A percentile compares a stretch with the other conserved stretches of the same genome.
Evolutionary conservation across 2,329 filamentous ascomycete genomes (phyloP).

Genomic region (Fusarium marasasianum): DNA sequence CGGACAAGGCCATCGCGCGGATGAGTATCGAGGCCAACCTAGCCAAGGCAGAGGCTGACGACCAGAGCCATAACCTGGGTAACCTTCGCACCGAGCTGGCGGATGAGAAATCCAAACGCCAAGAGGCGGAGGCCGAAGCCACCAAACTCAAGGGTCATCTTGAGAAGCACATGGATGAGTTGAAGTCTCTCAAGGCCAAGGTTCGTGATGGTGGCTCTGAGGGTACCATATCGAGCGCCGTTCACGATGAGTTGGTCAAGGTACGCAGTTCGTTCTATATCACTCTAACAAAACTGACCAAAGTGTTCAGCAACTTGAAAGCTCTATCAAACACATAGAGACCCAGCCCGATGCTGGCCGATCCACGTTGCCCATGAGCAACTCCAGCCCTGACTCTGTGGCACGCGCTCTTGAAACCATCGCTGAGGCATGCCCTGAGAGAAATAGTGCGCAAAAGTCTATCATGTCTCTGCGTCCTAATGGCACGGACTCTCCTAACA

Average conservation of each 20-base stretch:
- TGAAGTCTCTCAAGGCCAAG: slow-evolving; percentile 45
- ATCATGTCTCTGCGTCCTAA: slow-evolving; percentile 42
- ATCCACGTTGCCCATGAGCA: slow-evolving; percentile 50
- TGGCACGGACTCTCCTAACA: slow-evolving; percentile 17
- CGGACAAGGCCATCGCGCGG: slow-evolving; percentile 50
- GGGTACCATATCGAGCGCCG: slow-evolving; percentile 29
- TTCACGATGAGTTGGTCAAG: slow-evolving; percentile 45
- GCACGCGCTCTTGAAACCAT: slow-evolving; percentile 47
- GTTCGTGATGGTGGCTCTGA: slow-evolving; percentile 23
- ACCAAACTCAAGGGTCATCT: slow-evolving; percentile 43
- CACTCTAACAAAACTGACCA: background rate
- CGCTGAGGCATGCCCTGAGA: slow-evolving; percentile 43
- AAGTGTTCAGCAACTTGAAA: slow-evolving; percentile 44
- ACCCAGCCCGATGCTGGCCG: slow-evolving; percentile 50
- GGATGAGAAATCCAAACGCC: slow-evolving; percentile 45
- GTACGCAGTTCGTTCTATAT: slow-evolving; percentile 24
- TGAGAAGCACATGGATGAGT: slow-evolving; percentile 41
- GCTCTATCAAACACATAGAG: slow-evolving; percentile 48
- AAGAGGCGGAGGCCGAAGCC: slow-evolving; percentile 42
- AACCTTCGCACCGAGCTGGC: slow-evolving; percentile 46
- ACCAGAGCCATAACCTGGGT: slow-evolving; percentile 46
- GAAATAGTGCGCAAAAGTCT: slow-evolving; percentile 39
- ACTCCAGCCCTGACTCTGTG: slow-evolving; percentile 45
- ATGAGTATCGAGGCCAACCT: slow-evolving; percentile 53
- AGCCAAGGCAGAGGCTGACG: slow-evolving; percentile 47